Base-by-base conservation (phyloP, 2,329 filamentous ascomycete species). In the Pseudovirgaria hyperparasitica region DNA sequence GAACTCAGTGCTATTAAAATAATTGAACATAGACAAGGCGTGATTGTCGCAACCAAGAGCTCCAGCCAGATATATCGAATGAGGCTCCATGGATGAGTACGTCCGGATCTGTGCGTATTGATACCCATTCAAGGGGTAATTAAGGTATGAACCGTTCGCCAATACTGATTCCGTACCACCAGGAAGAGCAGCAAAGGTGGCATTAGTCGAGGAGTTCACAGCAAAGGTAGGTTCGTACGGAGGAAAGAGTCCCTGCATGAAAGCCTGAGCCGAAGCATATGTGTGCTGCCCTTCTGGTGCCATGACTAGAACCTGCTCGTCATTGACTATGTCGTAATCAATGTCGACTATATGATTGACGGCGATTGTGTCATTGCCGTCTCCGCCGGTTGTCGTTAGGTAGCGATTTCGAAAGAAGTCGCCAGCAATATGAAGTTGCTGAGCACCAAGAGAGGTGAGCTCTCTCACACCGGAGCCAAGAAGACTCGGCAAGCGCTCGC, bases 201-300 rank as follows among this genome's bases (percentile, higher is more conserved):
- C 27, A 29, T 48, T 49, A 4, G 29, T 21, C n/a, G 15, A 19
- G 11, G 21, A 27, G 7, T 34, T 42, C 6, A 34, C 29, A 16
- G 40, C 47, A 13, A 21, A 25, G 25, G 45, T 46, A 4, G 54
- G 46, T 4, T 46, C 42, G 25, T 48, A 45, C 2, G 69, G 67
- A 18, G 70, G 70, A 42, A 73, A 75, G 7, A 75, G 48, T 6
- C 67, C 70, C 42, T 74, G 69, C 56, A 75, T 60, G 39, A 74
- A 74, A 3, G 71, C 69, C 37, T 70, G 64, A 9, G 69, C 68
- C 3, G 68, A 70, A 2, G 62, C 62, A 18, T 61, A 43, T 3
- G 60, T 55, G 29, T 58, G 60, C 31, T 65, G 58, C 17, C 58
- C 50, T 15, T 67, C 55, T 15, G 58, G 45, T 1, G 69, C 55